Percentiles rank a stretch among this genome's conserved stretches.
phyloP scores from a whole-genome alignment of 257 asterid genomes.

The Solanum habrochaites region DNA sequence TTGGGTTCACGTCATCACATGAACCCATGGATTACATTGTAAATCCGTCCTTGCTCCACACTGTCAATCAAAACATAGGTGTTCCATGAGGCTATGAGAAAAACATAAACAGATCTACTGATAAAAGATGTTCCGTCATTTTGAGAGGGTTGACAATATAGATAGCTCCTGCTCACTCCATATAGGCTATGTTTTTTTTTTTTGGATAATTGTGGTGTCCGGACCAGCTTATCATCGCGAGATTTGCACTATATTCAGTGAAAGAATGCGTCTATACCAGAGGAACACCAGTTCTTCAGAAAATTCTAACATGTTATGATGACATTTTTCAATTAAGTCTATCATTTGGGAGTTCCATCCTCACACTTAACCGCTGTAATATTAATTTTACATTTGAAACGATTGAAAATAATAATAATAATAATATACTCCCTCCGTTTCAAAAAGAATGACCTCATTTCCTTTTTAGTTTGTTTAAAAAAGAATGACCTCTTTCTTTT shows the following conservation, averaged over 20 bases:
- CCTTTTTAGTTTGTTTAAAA: too few species aligned
- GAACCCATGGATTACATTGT: neutral
- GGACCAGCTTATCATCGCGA: neutral
- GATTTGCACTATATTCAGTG: neutral
- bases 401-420: neutral
- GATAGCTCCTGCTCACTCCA: neutral
- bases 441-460: too few species aligned
- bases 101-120: neutral
- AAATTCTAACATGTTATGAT: neutral
- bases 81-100: neutral
- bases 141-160: neutral
- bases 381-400: neutral
- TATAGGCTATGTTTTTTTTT: neutral
- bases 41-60: neutral
- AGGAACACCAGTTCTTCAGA: neutral
- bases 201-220: neutral
- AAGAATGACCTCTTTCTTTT: too few species aligned
- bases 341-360: neutral
- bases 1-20: neutral
- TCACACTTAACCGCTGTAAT: neutral
- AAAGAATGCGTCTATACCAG: neutral
- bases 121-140: neutral
- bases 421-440: neutral
- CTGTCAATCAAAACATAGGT: neutral
- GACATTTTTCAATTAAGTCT: neutral